Base-by-base conservation (phyloP, 2,329 filamentous ascomycete species). In the Stachybotrys chartarum region DNA sequence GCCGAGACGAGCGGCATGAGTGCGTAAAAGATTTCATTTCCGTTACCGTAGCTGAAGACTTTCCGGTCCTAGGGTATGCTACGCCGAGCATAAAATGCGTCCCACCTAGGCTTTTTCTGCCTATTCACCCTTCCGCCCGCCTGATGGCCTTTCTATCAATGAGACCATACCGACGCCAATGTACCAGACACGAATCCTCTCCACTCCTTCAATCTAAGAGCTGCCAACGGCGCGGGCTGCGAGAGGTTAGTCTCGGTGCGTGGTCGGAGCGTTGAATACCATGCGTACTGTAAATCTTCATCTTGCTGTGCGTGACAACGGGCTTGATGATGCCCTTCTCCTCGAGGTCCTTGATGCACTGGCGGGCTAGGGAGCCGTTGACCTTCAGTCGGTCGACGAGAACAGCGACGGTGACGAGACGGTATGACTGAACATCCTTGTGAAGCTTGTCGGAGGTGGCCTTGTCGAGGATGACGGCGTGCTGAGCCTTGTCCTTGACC, bases 401-500 rank as follows among this genome's bases (percentile, higher is more conserved):
- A 70, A 91, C 93, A 72, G 94, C 92, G 72, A 97, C 89, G 75
- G 94, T 97, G 81, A 99, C 91, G 78, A 99, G 91, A 75, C 94
- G 91, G 89, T 97, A 99, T 64, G 94, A 97, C 81, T 97, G 94
- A 71, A 99, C 95, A 86, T 99, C 94, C 85, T 99, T 99, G 85
- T 96, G 89, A 78, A 99, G 91, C 85, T 95, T 96, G 81, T 99
- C 94, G 68, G 88, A 89, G 74, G 88, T 96, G 80, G 83, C 75
- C 87, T 99, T 99, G 85, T 99, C 94, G 81, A 99, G 91, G 75
- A 97, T 84, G 79, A 99, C 94, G 78, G 90, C 90, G 86, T 99
- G 94, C 79, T 97, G 89, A 80, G 94, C 93, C 92, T 99, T 99
- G 87, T 99, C 94, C 94, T 99, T 99, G 84, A 99, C 94, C 91